Evolutionary conservation across 345 rosid species (phyloP).

Genomic region (Gossypium australe): DNA sequence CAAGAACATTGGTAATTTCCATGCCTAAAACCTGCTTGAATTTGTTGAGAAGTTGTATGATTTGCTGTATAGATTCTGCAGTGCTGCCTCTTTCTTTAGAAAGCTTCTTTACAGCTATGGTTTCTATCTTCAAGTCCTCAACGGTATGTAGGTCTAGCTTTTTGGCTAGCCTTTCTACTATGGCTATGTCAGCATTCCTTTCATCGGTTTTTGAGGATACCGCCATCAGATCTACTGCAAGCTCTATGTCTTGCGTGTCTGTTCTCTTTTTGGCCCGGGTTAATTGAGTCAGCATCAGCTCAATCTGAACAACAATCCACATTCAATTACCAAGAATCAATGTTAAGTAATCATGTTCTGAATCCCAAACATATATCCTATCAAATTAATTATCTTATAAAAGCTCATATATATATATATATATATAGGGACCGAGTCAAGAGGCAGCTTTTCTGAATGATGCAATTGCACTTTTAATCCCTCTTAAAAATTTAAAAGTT

Average conservation of each 20-base stretch:
- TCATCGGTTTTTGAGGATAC: conserved; percentile 54
- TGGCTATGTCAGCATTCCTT: conserved; percentile 60
- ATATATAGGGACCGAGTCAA: no score
- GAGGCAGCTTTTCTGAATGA: no score
- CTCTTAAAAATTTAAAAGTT: no score
- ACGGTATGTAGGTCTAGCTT: conserved; percentile 56
- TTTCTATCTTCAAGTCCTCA: conserved; percentile 56
- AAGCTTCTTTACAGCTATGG: conserved; percentile 45
- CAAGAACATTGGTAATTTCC: conserved; percentile 39
- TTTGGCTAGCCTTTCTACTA: conserved; percentile 62
- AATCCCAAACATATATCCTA: neutral
- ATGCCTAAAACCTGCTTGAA: conserved; percentile 52
- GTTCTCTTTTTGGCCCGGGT: conserved; percentile 55
- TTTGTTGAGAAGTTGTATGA: conserved; percentile 59
- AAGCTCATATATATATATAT: neutral
- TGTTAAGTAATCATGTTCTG: neutral
- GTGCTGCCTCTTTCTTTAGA: conserved; percentile 35
- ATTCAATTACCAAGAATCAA: neutral
- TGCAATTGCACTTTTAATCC: no score
- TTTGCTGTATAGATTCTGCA: conserved; percentile 44
- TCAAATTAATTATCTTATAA: neutral
- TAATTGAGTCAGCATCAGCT: conserved; percentile 45
- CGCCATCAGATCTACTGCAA: conserved; percentile 77
- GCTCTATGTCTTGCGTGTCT: conserved; percentile 78
- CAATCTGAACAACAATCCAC: conserved; percentile 32